Base-by-base conservation (phyloP, 2,329 filamentous ascomycete genomes). In the Colletotrichum salicis region DNA sequence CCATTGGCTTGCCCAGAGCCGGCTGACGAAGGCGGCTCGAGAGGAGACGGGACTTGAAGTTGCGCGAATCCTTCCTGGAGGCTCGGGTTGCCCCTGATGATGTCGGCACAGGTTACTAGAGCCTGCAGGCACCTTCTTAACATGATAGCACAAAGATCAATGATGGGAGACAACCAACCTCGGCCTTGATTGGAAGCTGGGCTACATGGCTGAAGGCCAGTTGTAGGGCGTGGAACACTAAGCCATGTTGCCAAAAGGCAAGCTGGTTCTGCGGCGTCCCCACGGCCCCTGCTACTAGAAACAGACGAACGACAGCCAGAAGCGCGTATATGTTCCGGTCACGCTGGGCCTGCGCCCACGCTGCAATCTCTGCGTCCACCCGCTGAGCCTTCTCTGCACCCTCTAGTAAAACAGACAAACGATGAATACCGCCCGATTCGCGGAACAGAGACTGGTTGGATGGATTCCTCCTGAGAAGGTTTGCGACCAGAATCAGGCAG, bases 381-480 rank as follows among this genome's bases (percentile, higher is more conserved):
- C 87, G 86, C 67, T 86, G 83, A 69, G 87, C 85, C 75, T 87
- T 83, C 72, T 88, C 84, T 64, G 88, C 86, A 74, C 88, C 86
- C 77, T 88, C 87, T 24, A 97, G 85, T 41, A 98, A 85, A 48
- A 88, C 88, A 19, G 91, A 88, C 59, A 98, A 85, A 75, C 91
- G 92, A 27, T 89, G 87, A 15, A 97, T 90, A 78, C 92, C 95
- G 1, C 94, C 95, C 56, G 94, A 96, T 80, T 99, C 96, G 68
- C 96, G 90, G 80, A 99, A 98, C 67, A 96, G 91, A 12, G 94
- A 94, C 81, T 99, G 96, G 78, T 99, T 99, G 2, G 95, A 96
- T 1, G 91, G 86, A 79, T 98, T 98, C 76, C 95, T 89, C 41
- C 93, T 90, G 33, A 99, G 85, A 13, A 99, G 88, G 80, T 98